Evolutionary conservation across 2,329 filamentous ascomycete genomes (phyloP).

Genomic region (Alternaria sp.): DNA sequence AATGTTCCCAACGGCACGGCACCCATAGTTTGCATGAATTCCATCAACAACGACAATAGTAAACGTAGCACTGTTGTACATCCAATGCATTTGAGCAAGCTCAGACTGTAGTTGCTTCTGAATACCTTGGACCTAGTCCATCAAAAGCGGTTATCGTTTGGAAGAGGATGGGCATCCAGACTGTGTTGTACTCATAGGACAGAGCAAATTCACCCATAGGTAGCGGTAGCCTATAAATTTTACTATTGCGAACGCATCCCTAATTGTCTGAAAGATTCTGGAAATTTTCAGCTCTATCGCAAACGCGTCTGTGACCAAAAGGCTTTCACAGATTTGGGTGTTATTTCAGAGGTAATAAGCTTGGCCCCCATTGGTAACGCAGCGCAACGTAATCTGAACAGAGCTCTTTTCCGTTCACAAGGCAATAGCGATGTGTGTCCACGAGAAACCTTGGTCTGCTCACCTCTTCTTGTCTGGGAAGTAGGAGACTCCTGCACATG

Average conservation of each 20-base stretch:
- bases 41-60: neutral
- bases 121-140: neutral
- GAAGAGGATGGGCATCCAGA: no score
- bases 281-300: neutral
- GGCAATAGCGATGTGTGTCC: neutral
- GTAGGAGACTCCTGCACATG: no score
- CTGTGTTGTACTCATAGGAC: neutral
- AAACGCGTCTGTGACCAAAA: rapidly evolving
- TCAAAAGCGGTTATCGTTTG: no score
- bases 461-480: neutral
- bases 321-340: neutral
- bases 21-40: neutral
- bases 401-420: neutral
- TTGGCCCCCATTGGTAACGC: neutral
- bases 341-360: neutral
- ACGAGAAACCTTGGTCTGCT: neutral
- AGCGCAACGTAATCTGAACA: neutral
- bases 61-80: neutral
- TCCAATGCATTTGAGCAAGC: neutral
- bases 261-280: neutral
- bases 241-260: neutral
- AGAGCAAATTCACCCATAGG: neutral
- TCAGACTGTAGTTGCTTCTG: neutral
- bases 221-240: neutral
- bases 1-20: neutral